Conservation (phyloP, 768 basidiomycete species). For the Nidularia sp. region DNA sequence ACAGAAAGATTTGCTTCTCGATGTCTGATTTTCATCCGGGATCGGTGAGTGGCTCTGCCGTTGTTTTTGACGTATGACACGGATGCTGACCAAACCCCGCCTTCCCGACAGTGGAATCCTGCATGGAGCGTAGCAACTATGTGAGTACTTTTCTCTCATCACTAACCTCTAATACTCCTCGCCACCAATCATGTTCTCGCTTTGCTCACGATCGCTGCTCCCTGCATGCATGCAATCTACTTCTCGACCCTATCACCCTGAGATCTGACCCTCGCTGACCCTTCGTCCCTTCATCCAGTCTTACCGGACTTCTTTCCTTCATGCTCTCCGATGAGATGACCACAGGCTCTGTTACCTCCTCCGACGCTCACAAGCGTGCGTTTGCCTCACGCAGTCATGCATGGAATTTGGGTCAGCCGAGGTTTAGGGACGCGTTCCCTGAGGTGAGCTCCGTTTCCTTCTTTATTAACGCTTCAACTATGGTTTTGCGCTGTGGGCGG, state of each 20-base stretch:
- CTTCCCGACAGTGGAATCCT: slow-evolving; percentile 74
- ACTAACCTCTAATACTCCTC: not conserved
- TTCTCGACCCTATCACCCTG: no score
- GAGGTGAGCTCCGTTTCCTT: slow-evolving; percentile 55
- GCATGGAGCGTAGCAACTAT: slow-evolving; percentile 95
- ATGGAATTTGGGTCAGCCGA: slow-evolving; percentile 77
- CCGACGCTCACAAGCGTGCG: slow-evolving; percentile 70
- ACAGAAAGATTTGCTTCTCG: slow-evolving; percentile 96
- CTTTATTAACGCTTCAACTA: slow-evolving; percentile 8
- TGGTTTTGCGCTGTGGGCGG: slow-evolving; percentile 4
- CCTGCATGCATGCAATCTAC: no score
- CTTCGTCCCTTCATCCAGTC: slow-evolving; percentile 35
- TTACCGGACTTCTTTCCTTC: slow-evolving; percentile 91
- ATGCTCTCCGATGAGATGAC: slow-evolving; percentile 98
- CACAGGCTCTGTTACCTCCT: slow-evolving; percentile 83
- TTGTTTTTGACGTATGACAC: no score
- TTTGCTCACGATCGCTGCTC: no score
- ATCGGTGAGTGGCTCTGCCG: slow-evolving; percentile 46
- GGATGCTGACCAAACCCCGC: no score
- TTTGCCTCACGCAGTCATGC: slow-evolving; percentile 79
- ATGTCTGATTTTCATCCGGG: slow-evolving; percentile 97
- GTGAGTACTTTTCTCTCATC: slow-evolving; percentile 38
- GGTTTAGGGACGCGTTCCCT: slow-evolving; percentile 86
- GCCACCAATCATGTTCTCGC: no score
- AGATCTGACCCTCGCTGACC: not conserved